A percentile compares a stretch with the other conserved stretches of the same genome.
Conservation (phyloP, 1,139 yeast genomes). For the Yamadazyma atmosphaerica region DNA sequence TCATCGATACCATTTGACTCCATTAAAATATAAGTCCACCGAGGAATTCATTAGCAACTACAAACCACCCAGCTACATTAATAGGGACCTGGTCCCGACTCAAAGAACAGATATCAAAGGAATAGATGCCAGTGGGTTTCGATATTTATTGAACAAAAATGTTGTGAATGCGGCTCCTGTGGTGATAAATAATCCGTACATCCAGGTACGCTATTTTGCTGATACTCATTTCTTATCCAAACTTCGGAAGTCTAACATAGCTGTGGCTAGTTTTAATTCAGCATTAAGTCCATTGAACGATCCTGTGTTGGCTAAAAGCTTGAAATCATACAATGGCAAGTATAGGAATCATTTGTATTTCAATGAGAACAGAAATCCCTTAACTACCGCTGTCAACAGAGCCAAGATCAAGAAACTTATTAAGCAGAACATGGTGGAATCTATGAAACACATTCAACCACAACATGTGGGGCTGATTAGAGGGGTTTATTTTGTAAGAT, state of each 20-base stretch:
- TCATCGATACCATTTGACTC: neutral
- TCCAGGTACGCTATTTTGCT: constrained; percentile 30
- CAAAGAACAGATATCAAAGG: constrained; percentile 39
- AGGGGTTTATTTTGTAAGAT: constrained; percentile 46
- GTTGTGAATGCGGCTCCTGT: constrained; percentile 20
- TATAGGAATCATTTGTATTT: constrained; percentile 25
- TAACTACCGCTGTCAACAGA: constrained; percentile 37
- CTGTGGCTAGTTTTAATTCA: constrained; percentile 34
- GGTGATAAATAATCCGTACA: constrained; percentile 21
- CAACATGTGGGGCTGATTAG: constrained; percentile 18
- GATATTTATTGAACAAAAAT: constrained; percentile 16
- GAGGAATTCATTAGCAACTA: constrained; percentile 8
- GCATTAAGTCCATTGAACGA: constrained; percentile 33
- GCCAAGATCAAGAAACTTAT: constrained; percentile 27
- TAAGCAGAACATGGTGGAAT: constrained; percentile 17
- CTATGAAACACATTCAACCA: constrained; percentile 2
- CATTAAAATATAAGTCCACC: constrained; percentile 4
- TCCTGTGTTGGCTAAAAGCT: constrained; percentile 19
- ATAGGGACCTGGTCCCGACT: constrained; percentile 22
- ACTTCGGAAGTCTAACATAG: constrained; percentile 40
- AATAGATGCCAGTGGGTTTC: constrained; percentile 28
- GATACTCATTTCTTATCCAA: constrained; percentile 26
- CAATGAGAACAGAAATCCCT: constrained; percentile 26
- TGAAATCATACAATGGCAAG: constrained; percentile 29
- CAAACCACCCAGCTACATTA: constrained; percentile 12